Evolutionary conservation across 108 stramenopile species (phyloP).

Genomic region (Nitzschia palea): DNA sequence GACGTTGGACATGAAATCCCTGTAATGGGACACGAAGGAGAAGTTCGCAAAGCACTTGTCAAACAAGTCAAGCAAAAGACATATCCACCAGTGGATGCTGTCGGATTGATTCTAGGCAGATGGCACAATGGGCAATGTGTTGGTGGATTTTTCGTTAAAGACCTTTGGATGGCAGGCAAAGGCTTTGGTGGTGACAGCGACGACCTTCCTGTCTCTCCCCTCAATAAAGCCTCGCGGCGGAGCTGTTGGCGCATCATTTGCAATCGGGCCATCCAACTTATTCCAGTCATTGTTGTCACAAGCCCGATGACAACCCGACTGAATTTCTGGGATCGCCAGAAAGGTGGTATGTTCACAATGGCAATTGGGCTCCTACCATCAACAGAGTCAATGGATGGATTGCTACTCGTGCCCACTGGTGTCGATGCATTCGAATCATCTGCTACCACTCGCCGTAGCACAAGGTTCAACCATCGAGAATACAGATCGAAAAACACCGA

Average conservation of each 20-base stretch:
- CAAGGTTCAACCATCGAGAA: constrained; percentile 48
- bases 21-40: constrained; percentile 64
- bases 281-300: background rate
- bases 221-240: too few relatives aligned
- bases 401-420: background rate
- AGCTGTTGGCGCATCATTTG: constrained; percentile 33
- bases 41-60: constrained; percentile 42
- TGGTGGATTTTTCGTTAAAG: constrained; percentile 7
- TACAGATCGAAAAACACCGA: constrained; percentile 67
- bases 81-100: constrained; percentile 74
- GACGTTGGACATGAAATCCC: constrained; percentile 59
- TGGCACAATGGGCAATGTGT: constrained; percentile 65
- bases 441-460: constrained; percentile 67
- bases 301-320: background rate
- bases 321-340: background rate
- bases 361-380: too few relatives aligned
- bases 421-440: constrained; percentile 50
- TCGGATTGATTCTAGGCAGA: constrained; percentile 63
- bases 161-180: constrained; percentile 7
- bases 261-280: constrained; percentile 25
- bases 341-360: too few relatives aligned
- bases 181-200: constrained; percentile 22
- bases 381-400: too few relatives aligned
- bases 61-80: constrained; percentile 78
- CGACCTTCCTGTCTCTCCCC: too few relatives aligned